A percentile compares a stretch with the other conserved stretches of the same genome.
Evolutionary conservation across 768 basidiomycete genomes (phyloP).

Genomic region (Tricholoma terreum): DNA sequence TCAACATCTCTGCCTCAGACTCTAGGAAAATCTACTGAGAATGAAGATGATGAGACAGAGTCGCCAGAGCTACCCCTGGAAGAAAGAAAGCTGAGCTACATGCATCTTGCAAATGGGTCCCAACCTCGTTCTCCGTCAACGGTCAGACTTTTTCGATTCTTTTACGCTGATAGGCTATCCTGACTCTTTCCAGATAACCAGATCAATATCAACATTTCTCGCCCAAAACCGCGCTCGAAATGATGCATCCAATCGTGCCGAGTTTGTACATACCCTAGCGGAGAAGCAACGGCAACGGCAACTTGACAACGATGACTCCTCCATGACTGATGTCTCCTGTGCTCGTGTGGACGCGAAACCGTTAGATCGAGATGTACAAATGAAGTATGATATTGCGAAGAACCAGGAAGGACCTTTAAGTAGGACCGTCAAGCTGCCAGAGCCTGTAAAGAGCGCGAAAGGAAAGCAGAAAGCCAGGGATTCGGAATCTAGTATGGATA

Average conservation of each 20-base stretch:
- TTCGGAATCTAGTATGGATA: slow-evolving; percentile 7
- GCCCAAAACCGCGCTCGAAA: slow-evolving; percentile 69
- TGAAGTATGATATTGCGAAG: slow-evolving; percentile 86
- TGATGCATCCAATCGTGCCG: slow-evolving; percentile 71
- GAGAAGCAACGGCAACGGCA: slow-evolving; percentile 48
- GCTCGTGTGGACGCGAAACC: slow-evolving; percentile 72
- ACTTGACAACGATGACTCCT: slow-evolving; percentile 27
- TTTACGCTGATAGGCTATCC: slow-evolving; percentile 5
- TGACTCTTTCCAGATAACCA: slow-evolving; percentile 50
- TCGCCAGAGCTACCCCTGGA: slow-evolving; percentile 39
- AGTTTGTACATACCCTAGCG: slow-evolving; percentile 62
- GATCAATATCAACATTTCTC: slow-evolving; percentile 68
- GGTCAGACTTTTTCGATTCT: slow-evolving; percentile 38
- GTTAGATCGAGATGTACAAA: slow-evolving; percentile 71
- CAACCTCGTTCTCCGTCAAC: slow-evolving; percentile 54
- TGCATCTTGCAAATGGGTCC: slow-evolving; percentile 45
- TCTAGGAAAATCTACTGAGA: slow-evolving; percentile 16
- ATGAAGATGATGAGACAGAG: slow-evolving; percentile 7
- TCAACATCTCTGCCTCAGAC: slow-evolving; percentile 16
- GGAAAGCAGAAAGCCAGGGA: slow-evolving; percentile 9
- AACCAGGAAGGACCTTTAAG: slow-evolving; percentile 76
- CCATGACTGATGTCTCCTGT: slow-evolving; percentile 39
- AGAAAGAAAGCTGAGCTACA: slow-evolving; percentile 66
- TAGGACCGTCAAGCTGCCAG: slow-evolving; percentile 45
- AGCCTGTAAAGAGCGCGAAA: slow-evolving; percentile 12